These are phyloP conservation scores for Knufia fluminis DNA, from an alignment of 2,329 filamentous ascomycete genomes.

Conservation along the genomic window DNA sequence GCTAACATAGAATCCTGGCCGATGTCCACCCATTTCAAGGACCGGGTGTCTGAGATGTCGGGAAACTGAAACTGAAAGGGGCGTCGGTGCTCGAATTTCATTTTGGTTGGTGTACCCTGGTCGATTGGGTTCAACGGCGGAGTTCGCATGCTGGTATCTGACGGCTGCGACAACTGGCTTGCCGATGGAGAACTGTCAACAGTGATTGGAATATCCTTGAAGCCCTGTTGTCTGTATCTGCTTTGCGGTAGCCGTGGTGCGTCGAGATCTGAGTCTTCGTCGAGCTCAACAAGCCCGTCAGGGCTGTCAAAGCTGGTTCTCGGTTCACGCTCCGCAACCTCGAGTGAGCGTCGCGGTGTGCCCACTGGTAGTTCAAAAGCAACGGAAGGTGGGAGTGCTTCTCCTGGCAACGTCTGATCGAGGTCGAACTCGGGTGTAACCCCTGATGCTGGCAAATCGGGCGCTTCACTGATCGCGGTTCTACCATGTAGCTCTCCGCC, in stretches of 20 bases:
- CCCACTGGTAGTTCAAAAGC: not conserved
- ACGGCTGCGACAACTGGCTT: not conserved
- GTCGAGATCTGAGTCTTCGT: conserved; percentile 5
- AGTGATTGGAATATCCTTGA: not conserved
- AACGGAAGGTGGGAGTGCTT: not conserved
- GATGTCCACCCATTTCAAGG: conserved; percentile 2
- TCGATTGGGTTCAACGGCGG: conserved; percentile 5
- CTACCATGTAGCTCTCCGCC: too few species aligned
- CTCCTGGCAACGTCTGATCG: not conserved
- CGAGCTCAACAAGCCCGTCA: conserved; percentile 6
- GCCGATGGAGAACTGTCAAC: conserved; percentile 3
- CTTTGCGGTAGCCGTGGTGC: not conserved
- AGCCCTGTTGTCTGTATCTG: conserved; percentile 6
- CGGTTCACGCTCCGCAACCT: not conserved
- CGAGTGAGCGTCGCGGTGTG: not conserved
- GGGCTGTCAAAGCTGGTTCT: not conserved
- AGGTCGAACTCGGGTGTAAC: not conserved
- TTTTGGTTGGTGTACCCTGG: conserved; percentile 10
- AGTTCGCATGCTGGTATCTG: not conserved
- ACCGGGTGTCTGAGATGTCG: not conserved
- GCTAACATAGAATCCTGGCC: not conserved
- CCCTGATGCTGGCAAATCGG: not conserved
- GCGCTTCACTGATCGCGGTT: too few species aligned
- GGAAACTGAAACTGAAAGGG: not conserved
- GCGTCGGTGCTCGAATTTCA: not conserved